Evolutionary conservation across 768 basidiomycete species (phyloP), one percentile per base, ranked within the genome.

Genomic region (Lactifluus subvellereus): DNA sequence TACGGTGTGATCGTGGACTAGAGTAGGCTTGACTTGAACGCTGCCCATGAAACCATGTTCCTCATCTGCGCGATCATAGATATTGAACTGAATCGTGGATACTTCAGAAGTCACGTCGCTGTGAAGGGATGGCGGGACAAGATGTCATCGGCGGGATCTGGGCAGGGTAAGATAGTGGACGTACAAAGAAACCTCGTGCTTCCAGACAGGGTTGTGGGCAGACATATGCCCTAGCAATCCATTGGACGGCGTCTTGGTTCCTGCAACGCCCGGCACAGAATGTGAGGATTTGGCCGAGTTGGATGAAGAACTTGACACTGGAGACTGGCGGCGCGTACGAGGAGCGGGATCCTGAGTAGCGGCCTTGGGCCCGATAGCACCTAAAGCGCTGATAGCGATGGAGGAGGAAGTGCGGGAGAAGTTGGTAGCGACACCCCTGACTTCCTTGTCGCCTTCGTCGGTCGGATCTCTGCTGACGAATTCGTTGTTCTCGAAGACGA

Each of bases 401-500:
- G 82, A 83, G 4, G 88, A 84, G 37, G 80, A 77, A 53, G 83
- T 81, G 67, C 81, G 76, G 18, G 81, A 84, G 45, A 84, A 72
- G 60, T 73, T 76, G 9, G 81, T 85, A 4, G 93, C 82, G 45
- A 82, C 81, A 69, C 91, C 93, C 73, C 88, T 92, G 74, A 91
- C 89, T 75, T 93, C 91, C 79, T 91, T 94, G 78, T 90, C 91
- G 18, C 81, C 77, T 74, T 92, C 91, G 67, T 85, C 84, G 30
- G 88, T 90, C 32, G 94, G 91, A 73, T 96, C 91, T 50, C 97
- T 79, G 69, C 87, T 87, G 73, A 99, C 87, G 72, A 98, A 99
- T 76, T 99, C 97, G 81, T 94, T 98, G 76, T 98, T 91, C 78
- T 99, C 97, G 75, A 98, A 99, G 75, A 94, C 90, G 68, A 95